Base-by-base conservation (phyloP, 768 basidiomycete genomes). In the Xerocomellus amylosporus region DNA sequence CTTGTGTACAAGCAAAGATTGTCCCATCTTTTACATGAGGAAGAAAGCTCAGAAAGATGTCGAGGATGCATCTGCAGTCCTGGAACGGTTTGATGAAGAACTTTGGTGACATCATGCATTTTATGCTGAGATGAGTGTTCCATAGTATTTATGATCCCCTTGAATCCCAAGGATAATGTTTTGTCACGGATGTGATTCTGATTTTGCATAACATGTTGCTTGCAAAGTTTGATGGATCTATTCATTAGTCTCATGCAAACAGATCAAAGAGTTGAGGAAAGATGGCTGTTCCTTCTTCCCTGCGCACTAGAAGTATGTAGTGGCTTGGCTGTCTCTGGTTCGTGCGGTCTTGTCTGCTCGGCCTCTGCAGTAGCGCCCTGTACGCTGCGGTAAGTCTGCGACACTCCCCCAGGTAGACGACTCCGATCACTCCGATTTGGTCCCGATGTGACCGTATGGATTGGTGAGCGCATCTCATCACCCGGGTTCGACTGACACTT, bases 11-110 rank as follows among this genome's bases (percentile, higher is more conserved):
- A 94, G 91, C 67, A 95, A 91, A 67, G 97, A 99, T 73, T 99
- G 97, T 62, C 97, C 97, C 0, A 98, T 98, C 56, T 99, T 95
- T 73, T 99, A 99, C 69, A 93, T 97, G 87, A 77, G 97, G 40
- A 98, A 98, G 76, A 98, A 98, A 66, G 87, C 95, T 9, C 97
- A 98, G 72, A 98, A 98, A 70, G 96, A 98, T 66, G 97, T 96
- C 0, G 92, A 92, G 58, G 94, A 98, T 62, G 81, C 90, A 4
- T 84, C 82, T 57, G 67, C 78, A 10, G 79, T 88, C 31, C 70
- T 98, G 44, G 91, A 93, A 59, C 83, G 97, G 15, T 99, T 98
- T 68, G 87, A 92, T 52, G 71, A 70, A 6, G 89, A 92, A 60
- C 62, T 77, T 26, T 91, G 90, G 90, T 93, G 53, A 66, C 26